These are phyloP conservation scores for Cardamine resedifolia DNA, from an alignment of 345 rosid genomes.

Conservation along the genomic window DNA sequence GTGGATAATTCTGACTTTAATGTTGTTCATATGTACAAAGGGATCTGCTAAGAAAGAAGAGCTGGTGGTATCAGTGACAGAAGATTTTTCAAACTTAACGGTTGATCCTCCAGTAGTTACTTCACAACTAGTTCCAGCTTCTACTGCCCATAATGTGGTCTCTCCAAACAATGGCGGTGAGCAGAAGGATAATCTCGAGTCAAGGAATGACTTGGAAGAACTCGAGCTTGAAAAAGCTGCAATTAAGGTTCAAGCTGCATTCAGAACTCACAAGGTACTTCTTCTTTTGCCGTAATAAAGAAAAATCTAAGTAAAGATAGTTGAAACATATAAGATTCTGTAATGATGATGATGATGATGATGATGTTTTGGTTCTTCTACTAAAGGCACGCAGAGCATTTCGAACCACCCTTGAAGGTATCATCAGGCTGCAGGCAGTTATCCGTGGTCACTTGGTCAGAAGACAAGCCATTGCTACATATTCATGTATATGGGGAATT, in stretches of 20 bases:
- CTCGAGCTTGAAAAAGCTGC: conserved; percentile 56
- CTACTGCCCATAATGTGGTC: conserved; percentile 36
- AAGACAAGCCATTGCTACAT: conserved; percentile 82
- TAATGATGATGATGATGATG: conserved; percentile 1
- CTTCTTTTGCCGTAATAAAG: not conserved
- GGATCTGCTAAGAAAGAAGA: conserved; percentile 50
- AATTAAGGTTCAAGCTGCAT: conserved; percentile 59
- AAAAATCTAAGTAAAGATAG: not conserved
- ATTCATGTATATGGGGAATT: conserved; percentile 58
- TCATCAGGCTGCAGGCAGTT: conserved; percentile 75
- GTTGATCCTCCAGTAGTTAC: conserved; percentile 42
- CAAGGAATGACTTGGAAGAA: conserved; percentile 41
- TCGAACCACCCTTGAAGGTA: conserved; percentile 59
- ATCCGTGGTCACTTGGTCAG: conserved; percentile 83
- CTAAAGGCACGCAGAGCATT: conserved; percentile 68
- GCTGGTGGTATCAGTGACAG: conserved; percentile 37
- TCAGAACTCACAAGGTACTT: conserved; percentile 74
- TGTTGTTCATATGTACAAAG: conserved; percentile 37
- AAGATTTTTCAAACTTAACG: conserved; percentile 38
- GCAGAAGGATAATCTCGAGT: conserved; percentile 11
- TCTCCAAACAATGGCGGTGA: conserved; percentile 26
- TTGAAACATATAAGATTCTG: conserved; percentile 4
- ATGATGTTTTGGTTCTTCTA: not conserved
- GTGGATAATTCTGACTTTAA: conserved; percentile 12
- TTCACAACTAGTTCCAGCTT: conserved; percentile 28